Percentiles rank a stretch among this genome's conserved stretches.
phyloP scores from a whole-genome alignment of 192 early-diverging fungal genomes.

The Backusella westeae region DNA sequence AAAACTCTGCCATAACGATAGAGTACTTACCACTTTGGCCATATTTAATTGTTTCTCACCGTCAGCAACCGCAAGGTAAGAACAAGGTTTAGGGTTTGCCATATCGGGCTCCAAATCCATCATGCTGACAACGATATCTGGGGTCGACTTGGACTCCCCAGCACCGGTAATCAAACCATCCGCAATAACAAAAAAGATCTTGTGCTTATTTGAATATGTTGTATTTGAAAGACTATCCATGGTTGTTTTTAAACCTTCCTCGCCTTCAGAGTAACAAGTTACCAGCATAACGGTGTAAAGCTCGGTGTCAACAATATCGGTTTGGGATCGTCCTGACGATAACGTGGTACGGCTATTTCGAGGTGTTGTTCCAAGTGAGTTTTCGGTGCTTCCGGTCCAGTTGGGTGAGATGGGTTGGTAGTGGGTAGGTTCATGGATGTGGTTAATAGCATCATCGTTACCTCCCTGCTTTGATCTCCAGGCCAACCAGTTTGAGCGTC shows the following conservation, averaged over 20 bases:
- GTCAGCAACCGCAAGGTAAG: constrained; percentile 74
- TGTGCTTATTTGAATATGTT: constrained; percentile 81
- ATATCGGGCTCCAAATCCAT: constrained; percentile 61
- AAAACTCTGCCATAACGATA: not conserved
- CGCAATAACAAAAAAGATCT: constrained; percentile 87
- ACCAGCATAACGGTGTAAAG: constrained; percentile 79
- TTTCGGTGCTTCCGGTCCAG: not conserved
- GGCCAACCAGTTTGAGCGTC: constrained; percentile 51
- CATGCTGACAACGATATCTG: constrained; percentile 79
- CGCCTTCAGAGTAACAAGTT: constrained; percentile 91
- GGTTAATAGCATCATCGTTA: constrained; percentile 29
- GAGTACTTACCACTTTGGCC: constrained; percentile 65
- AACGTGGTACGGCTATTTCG: not conserved
- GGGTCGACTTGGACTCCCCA: constrained; percentile 70
- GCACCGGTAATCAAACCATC: constrained; percentile 90
- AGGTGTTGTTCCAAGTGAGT: not conserved
- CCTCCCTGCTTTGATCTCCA: constrained; percentile 39
- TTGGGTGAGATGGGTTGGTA: not conserved
- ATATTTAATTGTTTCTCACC: constrained; percentile 81
- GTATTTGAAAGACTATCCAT: constrained; percentile 80
- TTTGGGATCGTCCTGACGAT: not conserved
- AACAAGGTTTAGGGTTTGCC: constrained; percentile 67
- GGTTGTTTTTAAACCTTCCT: constrained; percentile 72
- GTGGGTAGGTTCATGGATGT: constrained; percentile 25
- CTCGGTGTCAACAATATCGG: constrained; percentile 29